These are phyloP conservation scores for Coniella vitis DNA, from an alignment of 2,329 filamentous ascomycete genomes.

Conservation along the genomic window DNA sequence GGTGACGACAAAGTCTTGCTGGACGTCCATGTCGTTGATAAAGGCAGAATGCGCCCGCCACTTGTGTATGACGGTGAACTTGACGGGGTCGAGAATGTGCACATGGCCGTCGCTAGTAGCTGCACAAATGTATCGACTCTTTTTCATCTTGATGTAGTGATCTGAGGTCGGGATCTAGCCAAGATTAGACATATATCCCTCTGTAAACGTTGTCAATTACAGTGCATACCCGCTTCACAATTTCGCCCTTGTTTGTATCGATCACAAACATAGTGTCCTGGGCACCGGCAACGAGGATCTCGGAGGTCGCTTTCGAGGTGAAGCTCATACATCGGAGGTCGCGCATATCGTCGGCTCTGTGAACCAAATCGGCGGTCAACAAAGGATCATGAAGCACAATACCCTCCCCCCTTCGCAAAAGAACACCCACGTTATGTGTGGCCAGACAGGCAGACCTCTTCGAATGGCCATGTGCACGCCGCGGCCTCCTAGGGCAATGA, in stretches of 20 bases:
- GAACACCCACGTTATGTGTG: conserved; percentile 61
- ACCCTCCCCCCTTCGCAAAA: conserved; percentile 10
- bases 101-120: conserved; percentile 78
- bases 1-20: conserved; percentile 90
- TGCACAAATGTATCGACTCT: conserved; percentile 83
- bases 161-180: conserved; percentile 60
- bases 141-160: conserved; percentile 88
- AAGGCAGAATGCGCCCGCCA: conserved; percentile 87
- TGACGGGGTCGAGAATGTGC: conserved; percentile 76
- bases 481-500: conserved; percentile 75
- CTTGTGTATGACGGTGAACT: conserved; percentile 70
- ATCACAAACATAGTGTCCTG: conserved; percentile 80
- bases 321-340: conserved; percentile 94
- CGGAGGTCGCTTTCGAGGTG: conserved; percentile 73
- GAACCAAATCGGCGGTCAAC: not conserved
- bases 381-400: conserved; percentile 1
- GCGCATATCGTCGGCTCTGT: conserved; percentile 66
- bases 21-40: conserved; percentile 95
- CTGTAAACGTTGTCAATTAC: too few relatives aligned
- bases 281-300: conserved; percentile 80
- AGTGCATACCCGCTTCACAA: conserved; percentile 55
- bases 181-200: conserved; percentile 24
- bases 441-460: conserved; percentile 76
- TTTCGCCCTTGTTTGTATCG: conserved; percentile 62
- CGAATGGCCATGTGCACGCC: conserved; percentile 86